These are phyloP conservation scores for Talaromyces amestolkiae DNA, from an alignment of 2,329 filamentous ascomycete genomes.

Conservation along the genomic window DNA sequence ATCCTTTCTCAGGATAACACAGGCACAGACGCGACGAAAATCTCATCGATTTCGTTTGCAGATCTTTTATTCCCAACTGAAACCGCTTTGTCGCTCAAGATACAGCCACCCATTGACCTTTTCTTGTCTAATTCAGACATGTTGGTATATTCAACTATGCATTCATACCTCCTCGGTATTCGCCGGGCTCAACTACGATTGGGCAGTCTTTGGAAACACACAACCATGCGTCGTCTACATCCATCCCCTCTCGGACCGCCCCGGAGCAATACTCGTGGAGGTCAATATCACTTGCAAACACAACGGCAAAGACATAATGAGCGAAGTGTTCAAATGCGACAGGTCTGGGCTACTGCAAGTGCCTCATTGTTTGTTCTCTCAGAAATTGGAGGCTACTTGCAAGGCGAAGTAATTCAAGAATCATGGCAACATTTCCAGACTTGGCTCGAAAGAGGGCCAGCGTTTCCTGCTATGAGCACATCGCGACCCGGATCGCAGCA, in stretches of 20 bases:
- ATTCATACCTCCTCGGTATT: slow-evolving; percentile 81
- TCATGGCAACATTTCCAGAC: slow-evolving; percentile 75
- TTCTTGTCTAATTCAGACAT: slow-evolving; percentile 77
- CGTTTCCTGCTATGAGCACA: slow-evolving; percentile 25
- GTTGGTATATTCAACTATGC: slow-evolving; percentile 76
- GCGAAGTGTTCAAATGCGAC: slow-evolving; percentile 68
- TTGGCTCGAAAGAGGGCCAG: slow-evolving; percentile 62
- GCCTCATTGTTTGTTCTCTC: slow-evolving; percentile 85
- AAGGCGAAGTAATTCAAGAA: slow-evolving; percentile 79
- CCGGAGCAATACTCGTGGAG: slow-evolving; percentile 59
- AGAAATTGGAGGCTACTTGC: slow-evolving; percentile 82
- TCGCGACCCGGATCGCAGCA: slow-evolving; percentile 39
- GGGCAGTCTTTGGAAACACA: slow-evolving; percentile 82
- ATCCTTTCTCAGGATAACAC: slow-evolving; percentile 24
- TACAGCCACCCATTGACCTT: slow-evolving; percentile 80
- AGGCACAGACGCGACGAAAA: slow-evolving; percentile 30
- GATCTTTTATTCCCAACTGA: slow-evolving; percentile 80
- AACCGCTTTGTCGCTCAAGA: slow-evolving; percentile 65
- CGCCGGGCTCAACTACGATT: slow-evolving; percentile 81
- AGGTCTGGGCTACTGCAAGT: slow-evolving; percentile 85
- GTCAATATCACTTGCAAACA: slow-evolving; percentile 58
- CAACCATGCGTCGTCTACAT: slow-evolving; percentile 71
- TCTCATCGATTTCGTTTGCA: slow-evolving; percentile 59
- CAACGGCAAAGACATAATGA: slow-evolving; percentile 63
- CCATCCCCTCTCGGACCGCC: slow-evolving; percentile 68